Percentiles rank a stretch among this genome's conserved stretches.
These are phyloP conservation scores for Plasmodium chabaudi DNA, from an alignment of 169 alveolate species.

Conservation along the genomic window DNA sequence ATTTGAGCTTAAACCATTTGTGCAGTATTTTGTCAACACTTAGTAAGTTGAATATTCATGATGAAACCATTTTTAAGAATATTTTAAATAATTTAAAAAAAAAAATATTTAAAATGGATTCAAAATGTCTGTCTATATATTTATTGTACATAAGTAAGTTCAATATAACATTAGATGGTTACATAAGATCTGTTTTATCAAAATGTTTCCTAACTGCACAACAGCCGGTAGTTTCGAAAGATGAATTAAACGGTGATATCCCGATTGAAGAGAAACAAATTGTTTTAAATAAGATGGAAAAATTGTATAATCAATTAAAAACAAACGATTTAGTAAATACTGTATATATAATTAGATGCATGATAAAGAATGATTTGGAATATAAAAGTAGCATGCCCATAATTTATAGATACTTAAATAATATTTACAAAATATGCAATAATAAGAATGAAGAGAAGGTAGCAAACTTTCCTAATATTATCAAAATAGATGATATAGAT, in stretches of 20 bases:
- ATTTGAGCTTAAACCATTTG: slow-evolving; percentile 35
- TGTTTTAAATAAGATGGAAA: slow-evolving; percentile 8
- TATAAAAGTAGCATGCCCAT: slow-evolving; percentile 3
- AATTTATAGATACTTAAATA: slow-evolving; percentile 20
- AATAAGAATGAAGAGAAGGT: background rate
- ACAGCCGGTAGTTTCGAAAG: too few relatives aligned
- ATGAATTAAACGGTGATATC: too few relatives aligned
- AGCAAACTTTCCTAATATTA: background rate
- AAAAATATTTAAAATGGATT: slow-evolving; percentile 44
- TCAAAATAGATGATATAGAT: slow-evolving; percentile 22
- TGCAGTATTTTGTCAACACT: slow-evolving; percentile 34
- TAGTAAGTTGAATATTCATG: slow-evolving; percentile 40
- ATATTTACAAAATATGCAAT: background rate
- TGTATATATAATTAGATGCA: slow-evolving; percentile 48
- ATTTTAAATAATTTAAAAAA: slow-evolving; percentile 49
- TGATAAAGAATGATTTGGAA: slow-evolving; percentile 37
- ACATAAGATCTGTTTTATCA: slow-evolving; percentile 28
- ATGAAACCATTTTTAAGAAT: slow-evolving; percentile 22
- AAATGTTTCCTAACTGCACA: background rate
- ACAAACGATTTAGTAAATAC: slow-evolving; percentile 40
- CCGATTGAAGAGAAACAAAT: background rate
- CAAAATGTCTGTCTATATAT: slow-evolving; percentile 50
- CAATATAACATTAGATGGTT: slow-evolving; percentile 23
- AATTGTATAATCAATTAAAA: slow-evolving; percentile 8
- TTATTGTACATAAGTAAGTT: slow-evolving; percentile 57